A percentile compares a stretch with the other conserved stretches of the same genome.
Evolutionary conservation across 768 basidiomycete genomes (phyloP).

Genomic region (Leucocoprinus leucothites): DNA sequence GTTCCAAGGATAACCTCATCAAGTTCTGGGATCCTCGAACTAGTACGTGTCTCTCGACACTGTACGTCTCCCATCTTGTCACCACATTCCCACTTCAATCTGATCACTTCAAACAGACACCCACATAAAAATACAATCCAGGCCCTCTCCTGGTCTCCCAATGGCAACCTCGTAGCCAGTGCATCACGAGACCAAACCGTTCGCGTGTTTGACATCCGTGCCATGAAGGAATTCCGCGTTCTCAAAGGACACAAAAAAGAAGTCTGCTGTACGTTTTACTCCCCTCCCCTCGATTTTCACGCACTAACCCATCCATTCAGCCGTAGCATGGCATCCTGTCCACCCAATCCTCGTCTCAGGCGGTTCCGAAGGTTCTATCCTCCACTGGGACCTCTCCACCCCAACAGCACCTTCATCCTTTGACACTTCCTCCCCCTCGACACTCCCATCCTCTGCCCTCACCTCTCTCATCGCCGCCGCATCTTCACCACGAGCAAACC

Average conservation of each 20-base stretch:
- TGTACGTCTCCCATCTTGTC: conserved; percentile 48
- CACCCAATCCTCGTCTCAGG: conserved; percentile 92
- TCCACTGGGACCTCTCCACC: conserved; percentile 89
- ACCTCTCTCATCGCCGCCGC: conserved; percentile 20
- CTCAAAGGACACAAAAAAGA: conserved; percentile 98
- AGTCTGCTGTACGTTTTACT: conserved; percentile 77
- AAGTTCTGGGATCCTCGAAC: conserved; percentile 99
- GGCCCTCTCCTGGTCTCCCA: conserved; percentile 89
- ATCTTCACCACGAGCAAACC: conserved; percentile 69
- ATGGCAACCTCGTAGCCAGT: conserved; percentile 91
- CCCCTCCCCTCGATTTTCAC: not conserved
- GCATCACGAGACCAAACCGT: conserved; percentile 94
- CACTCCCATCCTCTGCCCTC: conserved; percentile 47
- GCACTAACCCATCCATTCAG: conserved; percentile 32
- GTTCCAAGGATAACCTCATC: conserved; percentile 96
- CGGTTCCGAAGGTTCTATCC: conserved; percentile 89
- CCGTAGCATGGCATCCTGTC: conserved; percentile 93
- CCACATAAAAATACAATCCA: conserved; percentile 98
- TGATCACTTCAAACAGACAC: conserved; percentile 51
- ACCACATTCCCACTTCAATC: not conserved
- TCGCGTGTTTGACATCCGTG: conserved; percentile 95
- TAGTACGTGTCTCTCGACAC: conserved; percentile 83
- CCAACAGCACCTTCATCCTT: conserved; percentile 21
- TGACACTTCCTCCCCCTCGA: conserved; percentile 31
- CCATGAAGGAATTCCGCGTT: conserved; percentile 92